Evolutionary conservation across 23 red algal genomes (phyloP).

Genomic region (Gracilaria caudata): DNA sequence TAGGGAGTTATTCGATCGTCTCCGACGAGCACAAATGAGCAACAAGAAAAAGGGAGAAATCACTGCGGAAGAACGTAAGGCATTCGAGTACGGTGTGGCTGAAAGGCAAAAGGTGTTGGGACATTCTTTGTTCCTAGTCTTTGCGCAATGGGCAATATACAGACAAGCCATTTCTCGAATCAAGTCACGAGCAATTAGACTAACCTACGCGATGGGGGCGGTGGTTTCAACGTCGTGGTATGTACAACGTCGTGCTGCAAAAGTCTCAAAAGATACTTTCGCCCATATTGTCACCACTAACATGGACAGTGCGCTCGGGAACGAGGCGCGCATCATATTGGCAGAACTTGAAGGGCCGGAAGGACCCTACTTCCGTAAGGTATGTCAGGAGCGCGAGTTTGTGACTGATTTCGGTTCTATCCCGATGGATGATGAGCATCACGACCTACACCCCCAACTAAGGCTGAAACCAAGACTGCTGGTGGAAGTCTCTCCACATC

Average conservation of each 20-base stretch:
- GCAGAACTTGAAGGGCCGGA: conserved; percentile 69
- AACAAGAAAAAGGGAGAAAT: conserved; percentile 17
- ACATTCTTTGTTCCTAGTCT: conserved; percentile 60
- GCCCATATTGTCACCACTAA: conserved; percentile 47
- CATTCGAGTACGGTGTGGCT: conserved; percentile 59
- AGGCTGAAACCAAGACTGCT: conserved; percentile 53
- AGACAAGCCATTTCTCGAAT: conserved; percentile 43
- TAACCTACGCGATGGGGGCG: conserved; percentile 41
- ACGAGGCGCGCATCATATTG: conserved; percentile 58
- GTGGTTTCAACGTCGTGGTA: conserved; percentile 41
- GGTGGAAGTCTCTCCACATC: not conserved
- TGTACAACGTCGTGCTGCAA: conserved; percentile 31
- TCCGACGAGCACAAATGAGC: conserved; percentile 30
- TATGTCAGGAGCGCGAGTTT: conserved; percentile 34
- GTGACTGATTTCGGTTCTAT: conserved; percentile 19
- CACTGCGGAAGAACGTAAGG: conserved; percentile 55
- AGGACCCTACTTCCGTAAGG: conserved; percentile 60
- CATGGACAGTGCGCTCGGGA: conserved; percentile 41
- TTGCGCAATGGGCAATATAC: conserved; percentile 64
- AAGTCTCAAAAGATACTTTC: conserved; percentile 51
- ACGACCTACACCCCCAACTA: conserved; percentile 61
- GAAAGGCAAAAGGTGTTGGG: conserved; percentile 51
- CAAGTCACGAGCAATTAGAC: conserved; percentile 23
- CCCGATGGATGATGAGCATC: conserved; percentile 27
- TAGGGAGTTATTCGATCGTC: conserved; percentile 48